phyloP scores from a whole-genome alignment of 352 stramenopile species.

The Globisporangium perplexum region DNA sequence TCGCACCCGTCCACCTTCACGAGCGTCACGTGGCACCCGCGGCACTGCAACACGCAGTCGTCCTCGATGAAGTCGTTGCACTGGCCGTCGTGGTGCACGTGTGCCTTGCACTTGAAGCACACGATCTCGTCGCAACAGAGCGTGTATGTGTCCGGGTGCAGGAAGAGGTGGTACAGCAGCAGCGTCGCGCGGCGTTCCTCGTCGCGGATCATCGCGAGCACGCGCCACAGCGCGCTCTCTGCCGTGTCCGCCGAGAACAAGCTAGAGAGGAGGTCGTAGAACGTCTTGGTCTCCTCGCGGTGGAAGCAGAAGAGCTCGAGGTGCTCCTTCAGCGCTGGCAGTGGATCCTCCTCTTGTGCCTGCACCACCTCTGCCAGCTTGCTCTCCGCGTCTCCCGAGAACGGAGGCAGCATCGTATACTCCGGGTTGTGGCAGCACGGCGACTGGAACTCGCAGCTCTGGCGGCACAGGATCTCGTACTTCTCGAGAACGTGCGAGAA shows the following conservation, averaged over 20 bases:
- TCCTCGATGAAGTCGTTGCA: constrained; percentile 54
- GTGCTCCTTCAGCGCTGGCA: constrained; percentile 13
- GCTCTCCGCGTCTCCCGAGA: constrained; percentile 7
- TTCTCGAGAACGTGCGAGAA: constrained; percentile 48
- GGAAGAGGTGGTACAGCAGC: constrained; percentile 36
- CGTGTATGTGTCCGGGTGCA: constrained; percentile 40
- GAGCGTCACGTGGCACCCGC: constrained; percentile 45
- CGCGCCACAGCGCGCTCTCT: constrained; percentile 19
- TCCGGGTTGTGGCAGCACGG: constrained; percentile 34
- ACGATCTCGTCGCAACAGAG: constrained; percentile 33
- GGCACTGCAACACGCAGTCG: constrained; percentile 44
- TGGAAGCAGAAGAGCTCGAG: constrained; percentile 39
- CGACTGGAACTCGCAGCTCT: constrained; percentile 57
- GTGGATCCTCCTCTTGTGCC: constrained; percentile 14
- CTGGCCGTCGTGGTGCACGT: constrained; percentile 33
- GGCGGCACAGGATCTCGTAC: constrained; percentile 46
- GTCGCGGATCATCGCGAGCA: constrained; percentile 37
- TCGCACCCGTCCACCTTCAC: constrained; percentile 65
- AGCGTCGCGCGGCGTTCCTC: constrained; percentile 51
- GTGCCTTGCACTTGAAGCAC: constrained; percentile 65
- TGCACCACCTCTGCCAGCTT: constrained; percentile 9
- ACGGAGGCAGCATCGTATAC: constrained; percentile 44
- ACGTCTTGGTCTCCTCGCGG: constrained; percentile 12
- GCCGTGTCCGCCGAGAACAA: constrained; percentile 15
- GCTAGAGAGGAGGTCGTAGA: constrained; percentile 32